phyloP scores from a whole-genome alignment of 495 filamentous ascomycete species.

The Platismatia glauca region DNA sequence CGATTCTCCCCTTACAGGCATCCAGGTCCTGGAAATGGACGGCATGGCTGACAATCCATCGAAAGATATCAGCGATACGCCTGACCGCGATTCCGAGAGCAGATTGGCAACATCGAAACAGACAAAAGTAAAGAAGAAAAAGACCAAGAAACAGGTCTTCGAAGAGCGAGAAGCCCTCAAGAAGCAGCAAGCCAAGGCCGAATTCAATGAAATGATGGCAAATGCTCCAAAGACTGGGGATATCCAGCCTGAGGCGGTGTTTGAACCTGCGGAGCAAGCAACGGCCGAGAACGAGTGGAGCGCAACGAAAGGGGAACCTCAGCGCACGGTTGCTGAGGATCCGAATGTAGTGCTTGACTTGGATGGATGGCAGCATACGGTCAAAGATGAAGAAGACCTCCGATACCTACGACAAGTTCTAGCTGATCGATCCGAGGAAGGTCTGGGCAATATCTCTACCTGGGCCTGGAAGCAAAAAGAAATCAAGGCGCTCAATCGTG shows the following conservation, averaged over 20 bases:
- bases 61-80: slow-evolving; percentile 35
- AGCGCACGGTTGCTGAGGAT: slow-evolving; percentile 62
- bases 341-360: slow-evolving; percentile 55
- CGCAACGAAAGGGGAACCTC: slow-evolving; percentile 50
- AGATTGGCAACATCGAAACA: slow-evolving; percentile 27
- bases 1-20: slow-evolving; percentile 5
- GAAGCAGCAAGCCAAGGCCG: slow-evolving; percentile 34
- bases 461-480: slow-evolving; percentile 92
- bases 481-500: slow-evolving; percentile 71
- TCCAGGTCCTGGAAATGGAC: slow-evolving; percentile 12
- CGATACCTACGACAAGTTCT: slow-evolving; percentile 47
- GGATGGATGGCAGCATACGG: slow-evolving; percentile 66
- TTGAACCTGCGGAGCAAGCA: slow-evolving; percentile 25
- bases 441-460: slow-evolving; percentile 55
- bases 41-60: slow-evolving; percentile 29
- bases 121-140: slow-evolving; percentile 53
- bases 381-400: slow-evolving; percentile 76
- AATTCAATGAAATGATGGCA: slow-evolving; percentile 29
- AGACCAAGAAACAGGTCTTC: slow-evolving; percentile 65
- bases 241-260: slow-evolving; percentile 21
- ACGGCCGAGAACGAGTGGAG: slow-evolving; percentile 48
- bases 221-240: slow-evolving; percentile 23
- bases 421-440: slow-evolving; percentile 36
- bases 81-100: slow-evolving; percentile 32
- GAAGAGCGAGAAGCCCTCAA: slow-evolving; percentile 58